Evolutionary conservation across 345 rosid genomes (phyloP).

Genomic region (Eucalyptus cloeziana): DNA sequence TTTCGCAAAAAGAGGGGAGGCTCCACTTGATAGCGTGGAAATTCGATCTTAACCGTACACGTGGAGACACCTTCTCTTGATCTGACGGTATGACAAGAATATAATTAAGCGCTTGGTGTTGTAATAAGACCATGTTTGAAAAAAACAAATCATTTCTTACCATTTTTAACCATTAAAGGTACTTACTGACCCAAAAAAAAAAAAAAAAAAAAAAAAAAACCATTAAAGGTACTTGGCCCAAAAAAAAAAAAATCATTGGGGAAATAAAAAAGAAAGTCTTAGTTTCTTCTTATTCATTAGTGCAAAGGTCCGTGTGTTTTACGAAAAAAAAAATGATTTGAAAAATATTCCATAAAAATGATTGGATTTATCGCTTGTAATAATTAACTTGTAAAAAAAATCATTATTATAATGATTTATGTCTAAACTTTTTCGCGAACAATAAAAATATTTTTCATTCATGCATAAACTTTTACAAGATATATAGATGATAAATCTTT

Average conservation of each 20-base stretch:
- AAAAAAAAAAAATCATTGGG: neutral
- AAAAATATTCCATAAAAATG: neutral
- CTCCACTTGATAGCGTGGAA: too few species aligned
- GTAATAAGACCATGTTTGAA: neutral
- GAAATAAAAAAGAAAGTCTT: neutral
- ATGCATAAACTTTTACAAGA: rapidly evolving
- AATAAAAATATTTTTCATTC: too few species aligned
- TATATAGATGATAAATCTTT: too few species aligned
- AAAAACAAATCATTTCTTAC: neutral
- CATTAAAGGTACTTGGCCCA: neutral
- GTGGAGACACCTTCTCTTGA: neutral
- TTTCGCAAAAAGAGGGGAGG: too few species aligned
- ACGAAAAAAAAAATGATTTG: rapidly evolving
- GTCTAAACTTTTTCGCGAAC: rapidly evolving
- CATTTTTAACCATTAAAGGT: neutral
- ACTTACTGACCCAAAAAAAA: neutral
- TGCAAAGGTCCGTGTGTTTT: neutral
- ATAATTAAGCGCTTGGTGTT: neutral
- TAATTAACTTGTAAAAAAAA: too few species aligned
- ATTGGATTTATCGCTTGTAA: rapidly evolving
- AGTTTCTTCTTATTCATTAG: neutral
- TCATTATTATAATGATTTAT: too few species aligned
- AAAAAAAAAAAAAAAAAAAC: too few species aligned
- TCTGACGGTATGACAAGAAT: neutral
- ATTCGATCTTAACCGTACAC: too few species aligned